Evolutionary conservation across 1,284 basidiomycete species (phyloP).

Genomic region (Leccinum angustisporum): DNA sequence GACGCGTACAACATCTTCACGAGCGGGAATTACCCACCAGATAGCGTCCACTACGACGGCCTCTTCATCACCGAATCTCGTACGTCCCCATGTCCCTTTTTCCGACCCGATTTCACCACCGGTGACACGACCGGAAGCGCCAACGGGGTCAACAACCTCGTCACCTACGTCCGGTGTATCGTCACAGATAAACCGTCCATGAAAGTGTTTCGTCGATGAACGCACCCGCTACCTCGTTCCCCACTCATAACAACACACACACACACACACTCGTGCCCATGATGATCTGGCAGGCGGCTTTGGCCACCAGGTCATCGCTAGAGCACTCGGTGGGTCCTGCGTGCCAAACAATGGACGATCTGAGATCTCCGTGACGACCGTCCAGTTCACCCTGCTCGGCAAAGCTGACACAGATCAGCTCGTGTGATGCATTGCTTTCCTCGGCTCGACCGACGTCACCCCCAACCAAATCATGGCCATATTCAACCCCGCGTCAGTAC

Average conservation of each 20-base stretch:
- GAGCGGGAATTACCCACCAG: too few species aligned
- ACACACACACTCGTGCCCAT: background rate
- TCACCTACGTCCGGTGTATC: slow-evolving; percentile 52
- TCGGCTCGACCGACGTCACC: slow-evolving; percentile 48
- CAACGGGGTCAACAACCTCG: slow-evolving; percentile 72
- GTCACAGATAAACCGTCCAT: slow-evolving; percentile 40
- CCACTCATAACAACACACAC: background rate
- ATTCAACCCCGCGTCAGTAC: too few species aligned
- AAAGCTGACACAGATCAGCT: slow-evolving; percentile 32
- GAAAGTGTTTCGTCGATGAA: slow-evolving; percentile 59
- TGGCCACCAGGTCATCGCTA: slow-evolving; percentile 71
- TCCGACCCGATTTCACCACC: background rate
- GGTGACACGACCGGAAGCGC: slow-evolving; percentile 46
- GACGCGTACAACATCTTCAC: too few species aligned
- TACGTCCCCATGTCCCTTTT: slow-evolving; percentile 30
- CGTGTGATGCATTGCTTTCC: slow-evolving; percentile 30
- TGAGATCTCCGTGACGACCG: slow-evolving; percentile 34
- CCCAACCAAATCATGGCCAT: slow-evolving; percentile 72
- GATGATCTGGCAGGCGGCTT: slow-evolving; percentile 50
- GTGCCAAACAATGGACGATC: slow-evolving; percentile 47
- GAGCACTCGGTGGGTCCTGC: slow-evolving; percentile 48
- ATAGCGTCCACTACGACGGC: slow-evolving; percentile 8
- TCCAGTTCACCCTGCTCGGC: slow-evolving; percentile 59
- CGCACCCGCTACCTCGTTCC: background rate
- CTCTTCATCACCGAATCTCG: slow-evolving; percentile 60